A percentile compares a stretch with the other conserved stretches of the same genome.
These are phyloP conservation scores for Citrus australasica DNA, from an alignment of 345 rosid species.

Conservation along the genomic window DNA sequence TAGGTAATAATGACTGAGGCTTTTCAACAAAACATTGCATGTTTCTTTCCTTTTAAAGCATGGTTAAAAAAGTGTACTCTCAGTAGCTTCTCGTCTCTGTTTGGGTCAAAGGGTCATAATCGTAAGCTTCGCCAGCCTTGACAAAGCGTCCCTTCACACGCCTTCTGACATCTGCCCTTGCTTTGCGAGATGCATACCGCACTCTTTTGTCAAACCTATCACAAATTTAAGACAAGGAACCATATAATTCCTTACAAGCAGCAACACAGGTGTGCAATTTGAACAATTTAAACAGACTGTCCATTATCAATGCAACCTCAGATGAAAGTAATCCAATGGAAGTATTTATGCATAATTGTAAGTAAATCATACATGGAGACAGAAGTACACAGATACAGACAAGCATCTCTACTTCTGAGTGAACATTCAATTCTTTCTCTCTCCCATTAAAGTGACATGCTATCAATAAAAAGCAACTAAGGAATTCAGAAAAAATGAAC, in stretches of 20 bases:
- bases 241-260: neutral
- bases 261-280: neutral
- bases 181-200: conserved; percentile 96
- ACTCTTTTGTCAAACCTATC: conserved; percentile 91
- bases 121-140: conserved; percentile 95
- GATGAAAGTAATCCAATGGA: neutral
- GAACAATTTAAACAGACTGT: neutral
- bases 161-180: conserved; percentile 95
- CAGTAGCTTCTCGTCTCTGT: conserved; percentile 86
- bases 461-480: neutral
- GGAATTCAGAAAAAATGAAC: neutral
- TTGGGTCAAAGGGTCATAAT: conserved; percentile 77
- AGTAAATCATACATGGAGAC: neutral
- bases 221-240: neutral
- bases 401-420: neutral
- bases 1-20: conserved; percentile 21
- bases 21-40: conserved; percentile 19
- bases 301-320: neutral
- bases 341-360: neutral
- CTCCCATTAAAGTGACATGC: neutral
- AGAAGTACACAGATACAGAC: neutral
- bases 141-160: conserved; percentile 96
- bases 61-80: conserved; percentile 34
- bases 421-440: neutral
- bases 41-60: conserved; percentile 28